phyloP scores from a whole-genome alignment of 208 protist genomes.

The Endotrypanum monterogeii region DNA sequence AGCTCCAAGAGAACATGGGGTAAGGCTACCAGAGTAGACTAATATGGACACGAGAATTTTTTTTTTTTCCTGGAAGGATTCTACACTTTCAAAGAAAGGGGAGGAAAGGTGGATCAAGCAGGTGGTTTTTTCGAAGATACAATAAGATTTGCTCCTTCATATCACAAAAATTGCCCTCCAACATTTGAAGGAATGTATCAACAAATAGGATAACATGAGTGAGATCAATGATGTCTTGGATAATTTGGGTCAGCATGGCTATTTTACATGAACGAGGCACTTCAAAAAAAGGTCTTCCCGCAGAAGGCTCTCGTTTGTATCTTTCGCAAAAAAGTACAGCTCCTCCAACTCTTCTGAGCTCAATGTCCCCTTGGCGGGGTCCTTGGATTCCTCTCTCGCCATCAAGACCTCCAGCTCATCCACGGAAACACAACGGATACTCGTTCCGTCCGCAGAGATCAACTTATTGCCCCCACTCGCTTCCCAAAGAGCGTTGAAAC shows the following conservation, averaged over 20 bases:
- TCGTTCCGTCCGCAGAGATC: background rate
- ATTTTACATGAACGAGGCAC: slow-evolving; percentile 22
- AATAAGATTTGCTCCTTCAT: background rate
- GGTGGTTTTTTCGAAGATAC: background rate
- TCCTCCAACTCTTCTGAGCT: slow-evolving; percentile 19
- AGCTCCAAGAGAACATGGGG: background rate
- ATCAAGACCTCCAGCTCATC: slow-evolving; percentile 23
- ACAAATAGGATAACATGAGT: background rate
- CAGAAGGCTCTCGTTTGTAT: slow-evolving; percentile 11
- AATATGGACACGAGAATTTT: background rate
- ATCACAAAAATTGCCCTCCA: background rate
- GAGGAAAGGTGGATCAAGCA: background rate
- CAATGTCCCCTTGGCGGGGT: background rate
- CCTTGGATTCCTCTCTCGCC: background rate
- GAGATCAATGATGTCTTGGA: background rate
- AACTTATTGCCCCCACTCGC: slow-evolving; percentile 12
- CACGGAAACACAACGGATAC: slow-evolving; percentile 16
- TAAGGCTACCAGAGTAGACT: background rate
- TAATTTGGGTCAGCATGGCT: background rate
- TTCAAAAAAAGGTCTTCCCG: slow-evolving; percentile 26
- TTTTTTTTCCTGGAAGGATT: background rate
- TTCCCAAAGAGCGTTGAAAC: slow-evolving; percentile 27
- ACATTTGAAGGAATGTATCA: background rate
- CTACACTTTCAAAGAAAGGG: background rate
- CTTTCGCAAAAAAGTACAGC: slow-evolving; percentile 29